Conservation (phyloP, 73 alveolate genomes). For the Paramecium tetraurelia region DNA sequence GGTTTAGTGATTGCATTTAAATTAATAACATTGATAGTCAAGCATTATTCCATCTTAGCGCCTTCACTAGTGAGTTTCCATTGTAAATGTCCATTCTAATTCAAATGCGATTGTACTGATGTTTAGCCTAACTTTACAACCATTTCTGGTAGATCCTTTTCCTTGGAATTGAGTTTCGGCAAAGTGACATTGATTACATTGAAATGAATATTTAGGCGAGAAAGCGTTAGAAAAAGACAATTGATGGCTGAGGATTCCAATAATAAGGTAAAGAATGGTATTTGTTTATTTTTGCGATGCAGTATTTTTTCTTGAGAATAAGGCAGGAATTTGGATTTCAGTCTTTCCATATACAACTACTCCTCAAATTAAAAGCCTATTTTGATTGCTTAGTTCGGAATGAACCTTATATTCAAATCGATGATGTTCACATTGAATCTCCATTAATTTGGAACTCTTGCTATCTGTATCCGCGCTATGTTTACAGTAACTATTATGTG, state of each 20-base stretch:
- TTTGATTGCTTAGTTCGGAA: not conserved
- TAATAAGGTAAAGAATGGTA: not conserved
- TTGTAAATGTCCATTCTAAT: not conserved
- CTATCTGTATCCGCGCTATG: not conserved
- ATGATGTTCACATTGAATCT: not conserved
- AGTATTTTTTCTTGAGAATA: not conserved
- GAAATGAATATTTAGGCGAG: not conserved
- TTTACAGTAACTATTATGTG: not conserved
- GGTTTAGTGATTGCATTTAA: not conserved
- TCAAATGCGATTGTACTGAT: not conserved
- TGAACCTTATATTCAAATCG: not conserved
- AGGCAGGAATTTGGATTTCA: not conserved
- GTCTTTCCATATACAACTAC: not conserved
- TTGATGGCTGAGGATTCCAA: not conserved
- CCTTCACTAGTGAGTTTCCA: not conserved
- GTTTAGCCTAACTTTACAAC: not conserved
- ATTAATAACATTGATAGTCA: not conserved
- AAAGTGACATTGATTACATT: not conserved
- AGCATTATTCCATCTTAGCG: not conserved
- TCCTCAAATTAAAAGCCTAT: conserved; percentile 34
- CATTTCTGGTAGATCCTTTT: not conserved
- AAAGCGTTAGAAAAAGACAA: not conserved
- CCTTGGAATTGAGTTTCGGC: not conserved
- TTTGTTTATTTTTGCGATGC: not conserved
- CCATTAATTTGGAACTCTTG: not conserved